These are phyloP conservation scores for Nicotiana benthamiana DNA, from an alignment of 257 asterid species.

Conservation along the genomic window DNA sequence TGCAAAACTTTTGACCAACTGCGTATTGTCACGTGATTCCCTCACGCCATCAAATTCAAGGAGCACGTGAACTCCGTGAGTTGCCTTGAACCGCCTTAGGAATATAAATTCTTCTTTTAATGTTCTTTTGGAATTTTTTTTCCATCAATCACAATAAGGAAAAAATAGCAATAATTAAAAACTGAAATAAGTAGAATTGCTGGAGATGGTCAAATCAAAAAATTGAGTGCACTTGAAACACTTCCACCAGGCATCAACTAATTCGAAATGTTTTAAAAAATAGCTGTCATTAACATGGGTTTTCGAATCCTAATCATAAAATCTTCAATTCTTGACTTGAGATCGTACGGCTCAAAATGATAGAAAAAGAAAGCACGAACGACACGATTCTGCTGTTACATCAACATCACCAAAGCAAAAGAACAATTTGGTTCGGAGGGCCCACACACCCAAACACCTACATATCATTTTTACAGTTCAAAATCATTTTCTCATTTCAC, in stretches of 20 bases:
- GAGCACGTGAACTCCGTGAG: constrained; percentile 45
- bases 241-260: background rate
- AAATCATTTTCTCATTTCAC: background rate
- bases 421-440: background rate
- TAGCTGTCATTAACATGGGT: background rate
- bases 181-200: background rate
- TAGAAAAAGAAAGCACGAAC: background rate
- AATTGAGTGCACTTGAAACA: background rate
- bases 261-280: background rate
- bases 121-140: background rate
- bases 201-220: background rate
- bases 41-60: constrained; percentile 14
- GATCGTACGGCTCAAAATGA: background rate
- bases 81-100: background rate
- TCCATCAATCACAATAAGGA: no score
- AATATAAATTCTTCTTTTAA: no score
- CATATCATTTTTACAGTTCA: background rate
- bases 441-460: background rate
- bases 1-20: constrained; percentile 1
- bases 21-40: background rate
- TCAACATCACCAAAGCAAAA: background rate
- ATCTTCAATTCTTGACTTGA: background rate
- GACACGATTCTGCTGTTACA: background rate
- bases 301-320: background rate
- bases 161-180: no score